Evolutionary conservation across 179 eudicot species (phyloP), one percentile per base, ranked within the genome.

Genomic region (Spinacia oleracea): DNA sequence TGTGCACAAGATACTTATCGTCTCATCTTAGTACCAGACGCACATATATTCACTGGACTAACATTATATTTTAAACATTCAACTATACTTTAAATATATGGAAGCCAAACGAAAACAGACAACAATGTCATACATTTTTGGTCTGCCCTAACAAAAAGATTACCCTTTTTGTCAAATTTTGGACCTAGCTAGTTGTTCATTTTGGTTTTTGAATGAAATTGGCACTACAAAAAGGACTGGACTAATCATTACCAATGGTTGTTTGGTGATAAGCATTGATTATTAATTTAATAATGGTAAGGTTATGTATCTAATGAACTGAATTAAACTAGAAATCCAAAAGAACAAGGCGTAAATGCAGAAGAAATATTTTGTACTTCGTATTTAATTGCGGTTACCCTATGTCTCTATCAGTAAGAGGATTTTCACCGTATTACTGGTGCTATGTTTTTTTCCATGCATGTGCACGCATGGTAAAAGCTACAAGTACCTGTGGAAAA

Each of bases 1-100:
- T 45, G 73, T 78, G 79, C 51, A 46, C 25, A 53, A 82, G 82
- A 75, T 78, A 70, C 82, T 50, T 16, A n/a, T 40, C 31, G 10
- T 58, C 82, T 50, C n/a, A n/a, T 40, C 31, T 16, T 58, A 42
- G 67, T 40, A 50, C 69, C 35, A 79, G 79, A 82, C 85, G 77
- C 23, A 16, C 82, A 78, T 69, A 79, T 76, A 12, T 58, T 53
- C 69, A 38, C 20, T 23, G 15, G 15, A 60, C 31, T 8, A 29
- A 15, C 20, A 16, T 48, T 9, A 16, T 71, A 71, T 42, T 42
- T 23, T 21, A 69, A 43, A 2, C 35, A 6, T 71, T 11, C 0
- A 48, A 69, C n/a, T n/a, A 16, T 5, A 78, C 40, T 58, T 34
- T 4, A 68, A 21, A 29, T 1, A 12, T 81, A 50, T 14, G 53